Evolutionary conservation across 2,329 filamentous ascomycete species (phyloP).

Genomic region (Cryphonectria carpinicola): DNA sequence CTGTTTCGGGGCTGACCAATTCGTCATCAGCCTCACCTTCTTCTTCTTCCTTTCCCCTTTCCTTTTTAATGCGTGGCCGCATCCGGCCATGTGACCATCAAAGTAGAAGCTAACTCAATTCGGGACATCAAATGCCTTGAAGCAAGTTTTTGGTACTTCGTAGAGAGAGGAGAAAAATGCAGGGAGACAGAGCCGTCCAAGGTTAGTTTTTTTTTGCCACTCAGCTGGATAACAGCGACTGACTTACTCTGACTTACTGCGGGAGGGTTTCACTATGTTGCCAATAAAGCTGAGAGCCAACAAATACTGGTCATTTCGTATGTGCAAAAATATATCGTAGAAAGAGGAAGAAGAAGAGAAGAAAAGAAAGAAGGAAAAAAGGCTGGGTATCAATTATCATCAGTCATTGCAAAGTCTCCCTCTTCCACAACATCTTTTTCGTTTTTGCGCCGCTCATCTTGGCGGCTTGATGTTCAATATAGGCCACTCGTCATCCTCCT

Average conservation of each 20-base stretch:
- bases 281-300: background rate
- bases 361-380: background rate
- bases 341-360: background rate
- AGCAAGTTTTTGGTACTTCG: background rate
- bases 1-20: background rate
- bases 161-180: background rate
- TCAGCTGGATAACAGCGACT: background rate
- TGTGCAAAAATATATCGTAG: background rate
- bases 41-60: background rate
- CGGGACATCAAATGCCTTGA: background rate
- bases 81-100: background rate
- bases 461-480: constrained; percentile 12
- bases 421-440: background rate
- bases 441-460: background rate
- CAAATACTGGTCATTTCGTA: background rate
- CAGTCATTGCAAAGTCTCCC: background rate
- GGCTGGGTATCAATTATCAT: constrained; percentile 4
- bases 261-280: background rate
- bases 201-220: background rate
- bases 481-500: constrained; percentile 13
- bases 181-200: background rate
- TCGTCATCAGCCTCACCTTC: background rate
- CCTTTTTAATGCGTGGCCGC: background rate
- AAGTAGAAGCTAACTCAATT: background rate
- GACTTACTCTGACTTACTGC: background rate